A percentile compares a stretch with the other conserved stretches of the same genome.
These are phyloP conservation scores for Francoa sonchifolia DNA, from an alignment of 441 rosid species.

Conservation along the genomic window DNA sequence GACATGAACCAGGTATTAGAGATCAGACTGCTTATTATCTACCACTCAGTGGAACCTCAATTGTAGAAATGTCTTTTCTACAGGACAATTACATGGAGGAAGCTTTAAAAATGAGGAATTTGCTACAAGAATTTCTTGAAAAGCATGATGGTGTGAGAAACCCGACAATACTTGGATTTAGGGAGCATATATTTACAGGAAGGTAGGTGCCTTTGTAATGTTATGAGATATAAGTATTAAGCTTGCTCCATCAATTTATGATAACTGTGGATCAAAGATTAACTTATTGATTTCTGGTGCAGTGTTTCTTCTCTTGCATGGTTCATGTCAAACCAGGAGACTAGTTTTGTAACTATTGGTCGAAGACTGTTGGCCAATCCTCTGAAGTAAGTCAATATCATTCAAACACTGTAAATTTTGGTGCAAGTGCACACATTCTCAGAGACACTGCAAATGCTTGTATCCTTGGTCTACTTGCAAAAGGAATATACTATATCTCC, in stretches of 20 bases:
- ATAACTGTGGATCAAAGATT: slow-evolving; percentile 6
- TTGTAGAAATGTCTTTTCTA: slow-evolving; percentile 5
- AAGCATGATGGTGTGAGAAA: slow-evolving; percentile 88
- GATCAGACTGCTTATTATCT: not conserved
- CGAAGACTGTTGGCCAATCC: slow-evolving; percentile 96
- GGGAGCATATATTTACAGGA: slow-evolving; percentile 99
- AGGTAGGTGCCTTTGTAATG: slow-evolving; percentile 34
- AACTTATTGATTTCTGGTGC: slow-evolving; percentile 20
- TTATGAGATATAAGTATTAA: slow-evolving; percentile 6
- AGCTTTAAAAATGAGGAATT: slow-evolving; percentile 96
- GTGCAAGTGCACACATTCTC: too few species aligned
- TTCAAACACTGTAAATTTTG: too few species aligned
- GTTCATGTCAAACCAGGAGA: slow-evolving; percentile 99
- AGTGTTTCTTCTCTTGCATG: slow-evolving; percentile 99
- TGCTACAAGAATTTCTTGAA: slow-evolving; percentile 87
- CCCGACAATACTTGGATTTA: slow-evolving; percentile 93
- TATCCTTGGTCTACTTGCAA: not conserved
- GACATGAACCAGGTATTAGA: slow-evolving; percentile 92
- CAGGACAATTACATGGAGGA: slow-evolving; percentile 99
- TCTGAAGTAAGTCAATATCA: slow-evolving; percentile 47
- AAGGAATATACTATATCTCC: too few species aligned
- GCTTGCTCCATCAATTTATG: slow-evolving; percentile 1
- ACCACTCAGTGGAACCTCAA: too few species aligned
- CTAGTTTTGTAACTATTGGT: slow-evolving; percentile 98
- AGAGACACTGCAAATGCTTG: not conserved